Evolutionary conservation across 1,284 basidiomycete genomes (phyloP).

Genomic region (Ustilago trichophora): DNA sequence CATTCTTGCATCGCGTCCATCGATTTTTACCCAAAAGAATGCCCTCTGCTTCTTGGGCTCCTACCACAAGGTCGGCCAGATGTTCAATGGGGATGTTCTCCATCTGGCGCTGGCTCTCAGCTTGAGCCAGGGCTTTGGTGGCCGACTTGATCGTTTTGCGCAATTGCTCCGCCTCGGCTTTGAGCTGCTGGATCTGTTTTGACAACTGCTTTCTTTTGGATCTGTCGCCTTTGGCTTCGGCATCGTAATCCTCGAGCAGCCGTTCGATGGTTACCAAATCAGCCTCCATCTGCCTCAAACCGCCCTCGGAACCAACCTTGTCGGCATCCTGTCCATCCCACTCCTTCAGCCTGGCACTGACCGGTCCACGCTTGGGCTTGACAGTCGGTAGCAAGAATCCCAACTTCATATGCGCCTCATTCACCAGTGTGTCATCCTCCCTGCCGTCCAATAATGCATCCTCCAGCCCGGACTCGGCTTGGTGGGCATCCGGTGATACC

Average conservation of each 20-base stretch:
- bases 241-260: conserved; percentile 10
- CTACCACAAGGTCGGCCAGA: conserved; percentile 27
- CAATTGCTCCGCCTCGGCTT: conserved; percentile 19
- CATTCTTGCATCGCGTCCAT: conserved; percentile 17
- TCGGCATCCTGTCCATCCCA: conserved; percentile 49
- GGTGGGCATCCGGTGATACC: too few species aligned
- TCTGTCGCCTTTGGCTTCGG: not conserved
- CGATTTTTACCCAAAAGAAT: conserved; percentile 31
- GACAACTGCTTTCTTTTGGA: not conserved
- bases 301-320: conserved; percentile 20
- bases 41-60: conserved; percentile 25
- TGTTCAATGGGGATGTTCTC: conserved; percentile 12
- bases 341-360: not conserved
- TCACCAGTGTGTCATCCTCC: conserved; percentile 12
- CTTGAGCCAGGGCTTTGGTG: not conserved
- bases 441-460: not conserved
- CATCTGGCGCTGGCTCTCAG: conserved; percentile 1
- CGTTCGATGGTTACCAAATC: conserved; percentile 16
- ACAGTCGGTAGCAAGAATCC: conserved; percentile 18
- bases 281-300: conserved; percentile 18
- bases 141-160: conserved; percentile 22
- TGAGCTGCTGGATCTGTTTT: conserved; percentile 21
- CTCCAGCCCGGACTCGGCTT: not conserved
- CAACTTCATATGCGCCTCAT: conserved; percentile 16
- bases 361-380: conserved; percentile 43